phyloP scores from a whole-genome alignment of 2,329 filamentous ascomycete species.

The Penicillium sp. region DNA sequence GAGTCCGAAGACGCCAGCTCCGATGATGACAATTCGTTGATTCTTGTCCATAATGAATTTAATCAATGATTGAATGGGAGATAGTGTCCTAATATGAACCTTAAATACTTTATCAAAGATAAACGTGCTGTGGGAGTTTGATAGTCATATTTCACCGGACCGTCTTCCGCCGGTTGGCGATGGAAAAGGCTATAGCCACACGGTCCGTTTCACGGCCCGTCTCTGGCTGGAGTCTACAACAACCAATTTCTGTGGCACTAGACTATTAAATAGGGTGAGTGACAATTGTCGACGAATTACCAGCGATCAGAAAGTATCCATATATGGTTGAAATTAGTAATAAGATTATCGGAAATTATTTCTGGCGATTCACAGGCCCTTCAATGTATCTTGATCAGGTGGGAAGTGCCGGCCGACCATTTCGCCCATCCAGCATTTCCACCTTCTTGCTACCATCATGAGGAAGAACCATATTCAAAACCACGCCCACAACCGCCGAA shows the following conservation, averaged over 20 bases:
- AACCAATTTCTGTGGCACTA: background rate
- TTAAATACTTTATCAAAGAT: background rate
- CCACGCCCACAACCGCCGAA: conserved; percentile 37
- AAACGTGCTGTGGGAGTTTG: no score
- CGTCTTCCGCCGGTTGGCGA: background rate
- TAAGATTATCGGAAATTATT: background rate
- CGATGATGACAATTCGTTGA: conserved; percentile 52
- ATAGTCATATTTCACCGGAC: background rate
- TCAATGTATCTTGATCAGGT: background rate
- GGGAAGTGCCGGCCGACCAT: conserved; percentile 16
- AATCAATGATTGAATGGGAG: background rate
- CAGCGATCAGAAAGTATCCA: background rate
- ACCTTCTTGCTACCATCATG: conserved; percentile 13
- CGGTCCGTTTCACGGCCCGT: conserved; percentile 13
- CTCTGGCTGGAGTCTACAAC: background rate
- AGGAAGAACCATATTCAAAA: conserved; percentile 35
- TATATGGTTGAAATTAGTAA: background rate
- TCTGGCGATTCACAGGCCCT: background rate
- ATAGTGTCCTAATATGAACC: background rate
- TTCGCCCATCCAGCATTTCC: conserved; percentile 3
- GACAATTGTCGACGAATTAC: background rate
- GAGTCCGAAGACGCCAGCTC: conserved; percentile 70
- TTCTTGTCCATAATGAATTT: conserved; percentile 28
- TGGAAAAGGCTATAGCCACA: background rate
- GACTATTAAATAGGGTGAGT: background rate